Percentiles rank a stretch among this genome's conserved stretches.
Conservation (phyloP, 225 moss, liverwort and hornwort genomes). For the Thuidium tamariscinum region DNA sequence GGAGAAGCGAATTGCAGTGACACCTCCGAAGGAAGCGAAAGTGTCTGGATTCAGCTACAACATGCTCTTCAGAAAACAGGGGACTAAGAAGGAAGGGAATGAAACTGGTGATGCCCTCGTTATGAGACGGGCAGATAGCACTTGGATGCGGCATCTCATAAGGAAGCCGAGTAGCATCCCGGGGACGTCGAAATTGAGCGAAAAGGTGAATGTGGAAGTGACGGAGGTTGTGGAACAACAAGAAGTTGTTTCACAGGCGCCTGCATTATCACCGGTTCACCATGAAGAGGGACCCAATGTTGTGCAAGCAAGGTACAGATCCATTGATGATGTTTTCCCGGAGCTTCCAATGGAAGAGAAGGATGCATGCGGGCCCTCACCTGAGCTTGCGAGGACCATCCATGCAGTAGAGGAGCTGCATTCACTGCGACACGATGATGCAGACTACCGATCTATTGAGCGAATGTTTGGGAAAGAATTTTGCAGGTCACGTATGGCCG, state of each 20-base stretch:
- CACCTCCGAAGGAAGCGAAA: neutral
- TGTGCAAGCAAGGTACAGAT: constrained; percentile 3
- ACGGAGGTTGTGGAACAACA: neutral
- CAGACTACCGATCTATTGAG: constrained; percentile 25
- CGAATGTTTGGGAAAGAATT: constrained; percentile 33
- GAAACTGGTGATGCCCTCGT: neutral
- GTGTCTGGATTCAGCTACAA: neutral
- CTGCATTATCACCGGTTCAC: neutral
- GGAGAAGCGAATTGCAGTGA: neutral
- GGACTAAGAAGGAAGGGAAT: constrained; percentile 13
- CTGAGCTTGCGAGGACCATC: constrained; percentile 30
- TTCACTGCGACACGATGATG: constrained; percentile 13
- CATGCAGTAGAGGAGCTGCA: constrained; percentile 39
- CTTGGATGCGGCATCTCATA: constrained; percentile 20
- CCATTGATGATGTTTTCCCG: constrained; percentile 62
- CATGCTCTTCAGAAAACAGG: constrained; percentile 2
- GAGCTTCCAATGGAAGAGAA: constrained; percentile 51
- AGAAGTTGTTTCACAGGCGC: neutral
- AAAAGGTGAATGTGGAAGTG: neutral
- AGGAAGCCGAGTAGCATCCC: neutral
- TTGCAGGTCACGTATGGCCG: neutral
- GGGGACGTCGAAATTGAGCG: neutral
- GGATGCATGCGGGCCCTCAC: neutral
- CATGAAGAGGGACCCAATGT: neutral
- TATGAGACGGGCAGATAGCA: constrained; percentile 7